Percentiles rank a stretch among this genome's conserved stretches.
Conservation (phyloP, 345 rosid species). For the Ricinus communis region DNA sequence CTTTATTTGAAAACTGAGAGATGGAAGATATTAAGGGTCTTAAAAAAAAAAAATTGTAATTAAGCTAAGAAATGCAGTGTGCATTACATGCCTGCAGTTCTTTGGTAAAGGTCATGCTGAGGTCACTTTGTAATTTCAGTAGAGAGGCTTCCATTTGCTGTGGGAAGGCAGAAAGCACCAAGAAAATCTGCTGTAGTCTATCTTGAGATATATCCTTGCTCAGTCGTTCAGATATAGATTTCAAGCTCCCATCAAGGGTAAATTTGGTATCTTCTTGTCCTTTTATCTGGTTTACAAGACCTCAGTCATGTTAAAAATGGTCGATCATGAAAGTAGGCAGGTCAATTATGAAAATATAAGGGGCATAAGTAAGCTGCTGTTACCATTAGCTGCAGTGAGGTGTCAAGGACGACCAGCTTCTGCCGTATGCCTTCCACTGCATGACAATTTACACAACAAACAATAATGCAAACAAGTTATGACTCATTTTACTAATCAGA, state of each 20-base stretch:
- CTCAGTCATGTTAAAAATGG: conserved; percentile 24
- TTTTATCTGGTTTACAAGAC: conserved; percentile 51
- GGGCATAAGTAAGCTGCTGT: conserved; percentile 20
- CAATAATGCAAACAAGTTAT: background rate
- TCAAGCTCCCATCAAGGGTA: conserved; percentile 56
- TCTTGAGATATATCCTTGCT: conserved; percentile 47
- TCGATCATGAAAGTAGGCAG: conserved; percentile 13
- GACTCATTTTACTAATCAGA: too few species aligned
- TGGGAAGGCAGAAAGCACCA: conserved; percentile 54
- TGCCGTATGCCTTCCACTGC: conserved; percentile 73
- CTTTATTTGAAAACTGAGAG: background rate
- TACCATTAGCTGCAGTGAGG: conserved; percentile 69
- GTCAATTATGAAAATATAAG: conserved; percentile 18
- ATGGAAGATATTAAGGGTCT: background rate
- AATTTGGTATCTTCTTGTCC: conserved; percentile 63
- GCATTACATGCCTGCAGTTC: conserved; percentile 55
- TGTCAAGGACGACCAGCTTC: conserved; percentile 63
- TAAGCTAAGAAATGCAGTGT: background rate
- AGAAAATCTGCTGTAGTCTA: conserved; percentile 47
- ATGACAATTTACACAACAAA: conserved; percentile 23
- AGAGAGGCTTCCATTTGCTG: conserved; percentile 53
- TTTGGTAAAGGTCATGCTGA: conserved; percentile 45
- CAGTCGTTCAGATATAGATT: conserved; percentile 60
- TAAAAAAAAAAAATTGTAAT: conserved; percentile 3
- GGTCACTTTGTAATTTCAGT: conserved; percentile 50